Evolutionary conservation across 768 basidiomycete species (phyloP).

Genomic region (Amanita pseudoporphyria): DNA sequence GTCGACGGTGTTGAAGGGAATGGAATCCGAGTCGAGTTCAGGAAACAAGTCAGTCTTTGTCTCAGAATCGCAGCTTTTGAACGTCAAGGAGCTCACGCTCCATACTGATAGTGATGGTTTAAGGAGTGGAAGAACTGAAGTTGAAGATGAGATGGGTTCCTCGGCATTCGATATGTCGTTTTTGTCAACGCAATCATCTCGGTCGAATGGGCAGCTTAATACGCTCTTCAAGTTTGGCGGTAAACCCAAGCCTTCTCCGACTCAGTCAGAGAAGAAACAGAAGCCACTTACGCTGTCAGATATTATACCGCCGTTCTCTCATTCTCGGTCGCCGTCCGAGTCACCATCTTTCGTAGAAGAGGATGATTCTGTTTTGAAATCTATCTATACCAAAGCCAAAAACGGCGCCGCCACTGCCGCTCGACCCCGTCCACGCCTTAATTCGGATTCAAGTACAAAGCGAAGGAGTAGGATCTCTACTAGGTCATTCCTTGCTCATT

Average conservation of each 20-base stretch:
- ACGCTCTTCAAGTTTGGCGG: constrained; percentile 72
- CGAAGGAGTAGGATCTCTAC: constrained; percentile 14
- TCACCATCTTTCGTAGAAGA: constrained; percentile 34
- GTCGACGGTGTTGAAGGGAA: constrained; percentile 17
- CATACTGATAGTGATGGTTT: constrained; percentile 29
- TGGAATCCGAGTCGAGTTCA: constrained; percentile 7
- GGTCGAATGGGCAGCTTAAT: constrained; percentile 61
- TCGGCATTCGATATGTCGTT: constrained; percentile 14
- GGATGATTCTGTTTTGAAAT: constrained; percentile 44
- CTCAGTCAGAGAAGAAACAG: constrained; percentile 13
- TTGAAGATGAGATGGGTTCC: constrained; percentile 11
- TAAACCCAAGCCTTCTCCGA: constrained; percentile 18
- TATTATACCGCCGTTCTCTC: constrained; percentile 59
- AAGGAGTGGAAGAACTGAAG: constrained; percentile 21
- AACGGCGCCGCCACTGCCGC: constrained; percentile 21
- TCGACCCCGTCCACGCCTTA: constrained; percentile 24
- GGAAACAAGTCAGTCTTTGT: constrained; percentile 14
- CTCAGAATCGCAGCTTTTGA: constrained; percentile 21
- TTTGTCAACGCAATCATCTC: constrained; percentile 26
- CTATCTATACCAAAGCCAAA: constrained; percentile 40
- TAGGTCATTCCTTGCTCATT: constrained; percentile 21
- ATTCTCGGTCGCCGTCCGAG: constrained; percentile 41
- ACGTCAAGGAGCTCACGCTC: constrained; percentile 28
- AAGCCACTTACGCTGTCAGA: constrained; percentile 56
- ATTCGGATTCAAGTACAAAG: constrained; percentile 37